Percentiles rank a stretch among this genome's conserved stretches.
Conservation (phyloP, 805 yeast genomes). For the Yarrowia bubula region DNA sequence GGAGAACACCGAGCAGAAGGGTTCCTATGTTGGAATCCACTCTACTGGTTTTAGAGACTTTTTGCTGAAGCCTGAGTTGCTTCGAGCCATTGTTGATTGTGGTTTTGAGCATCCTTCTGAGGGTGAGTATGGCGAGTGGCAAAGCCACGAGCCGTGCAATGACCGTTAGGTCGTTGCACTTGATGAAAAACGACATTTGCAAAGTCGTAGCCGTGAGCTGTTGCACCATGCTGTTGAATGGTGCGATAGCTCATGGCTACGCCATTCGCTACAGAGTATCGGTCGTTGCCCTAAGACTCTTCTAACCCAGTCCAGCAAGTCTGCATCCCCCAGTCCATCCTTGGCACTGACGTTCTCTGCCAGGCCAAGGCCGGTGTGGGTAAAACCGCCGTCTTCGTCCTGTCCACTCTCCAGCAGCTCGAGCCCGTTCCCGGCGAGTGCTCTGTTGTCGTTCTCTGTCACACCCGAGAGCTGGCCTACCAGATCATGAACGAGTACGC, state of each 20-base stretch:
- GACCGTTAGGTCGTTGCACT: too few relatives aligned
- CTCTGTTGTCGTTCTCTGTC: slow-evolving; percentile 91
- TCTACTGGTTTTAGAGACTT: slow-evolving; percentile 99
- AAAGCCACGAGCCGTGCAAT: too few relatives aligned
- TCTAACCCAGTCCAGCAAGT: slow-evolving; percentile 80
- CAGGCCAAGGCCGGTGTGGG: slow-evolving; percentile 99
- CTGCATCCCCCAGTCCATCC: slow-evolving; percentile 95
- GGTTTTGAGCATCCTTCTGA: slow-evolving; percentile 99
- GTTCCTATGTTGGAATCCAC: slow-evolving; percentile 96
- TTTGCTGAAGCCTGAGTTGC: slow-evolving; percentile 90
- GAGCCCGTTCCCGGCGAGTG: slow-evolving; percentile 98
- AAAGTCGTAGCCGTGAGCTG: too few relatives aligned
- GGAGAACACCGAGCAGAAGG: slow-evolving; percentile 70
- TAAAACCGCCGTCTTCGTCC: slow-evolving; percentile 96
- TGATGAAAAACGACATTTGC: too few relatives aligned
- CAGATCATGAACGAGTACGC: slow-evolving; percentile 97
- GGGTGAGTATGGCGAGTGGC: slow-evolving; percentile 58
- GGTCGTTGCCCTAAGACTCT: neutral
- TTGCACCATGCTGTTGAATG: too few relatives aligned
- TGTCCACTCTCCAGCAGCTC: slow-evolving; percentile 92
- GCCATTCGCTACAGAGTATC: too few relatives aligned
- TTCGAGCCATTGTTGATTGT: slow-evolving; percentile 97
- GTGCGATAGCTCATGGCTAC: too few relatives aligned
- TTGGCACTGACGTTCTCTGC: slow-evolving; percentile 96
- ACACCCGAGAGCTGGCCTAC: slow-evolving; percentile 97